Conservation (phyloP, 2,329 filamentous ascomycete genomes). For the Claviceps sp. region DNA sequence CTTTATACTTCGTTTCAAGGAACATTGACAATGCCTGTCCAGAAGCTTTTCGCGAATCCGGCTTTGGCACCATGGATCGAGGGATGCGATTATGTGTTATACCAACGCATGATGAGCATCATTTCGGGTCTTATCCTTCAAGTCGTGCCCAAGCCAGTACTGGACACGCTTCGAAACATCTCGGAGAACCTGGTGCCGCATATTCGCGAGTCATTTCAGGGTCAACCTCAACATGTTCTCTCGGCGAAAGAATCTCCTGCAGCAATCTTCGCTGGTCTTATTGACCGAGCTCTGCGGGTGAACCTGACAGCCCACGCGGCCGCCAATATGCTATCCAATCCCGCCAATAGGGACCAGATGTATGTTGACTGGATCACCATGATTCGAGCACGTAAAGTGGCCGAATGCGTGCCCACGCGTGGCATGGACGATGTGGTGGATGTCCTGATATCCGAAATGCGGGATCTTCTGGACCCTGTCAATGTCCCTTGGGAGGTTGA, state of each 20-base stretch:
- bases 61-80: conserved; percentile 85
- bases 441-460: conserved; percentile 51
- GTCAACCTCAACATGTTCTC: conserved; percentile 73
- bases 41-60: conserved; percentile 75
- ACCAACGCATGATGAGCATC: conserved; percentile 92
- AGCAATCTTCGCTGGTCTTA: conserved; percentile 70
- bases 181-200: conserved; percentile 69
- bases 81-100: conserved; percentile 88
- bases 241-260: conserved; percentile 80
- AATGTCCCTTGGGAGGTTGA: conserved; percentile 53
- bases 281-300: conserved; percentile 78
- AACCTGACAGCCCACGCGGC: conserved; percentile 90
- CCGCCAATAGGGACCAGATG: conserved; percentile 87
- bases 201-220: conserved; percentile 72
- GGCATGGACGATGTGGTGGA: conserved; percentile 55
- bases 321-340: conserved; percentile 80
- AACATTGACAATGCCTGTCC: conserved; percentile 89
- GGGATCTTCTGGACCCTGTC: conserved; percentile 55
- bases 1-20: conserved; percentile 92
- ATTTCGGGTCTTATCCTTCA: conserved; percentile 80
- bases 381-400: conserved; percentile 48
- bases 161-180: conserved; percentile 78
- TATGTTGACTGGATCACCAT: conserved; percentile 76
- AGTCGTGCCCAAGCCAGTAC: conserved; percentile 75
- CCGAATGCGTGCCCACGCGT: conserved; percentile 47